Evolutionary conservation across 2,329 filamentous ascomycete species (phyloP), one percentile per base, ranked within the genome.

Genomic region (Magnaporthales sp.): DNA sequence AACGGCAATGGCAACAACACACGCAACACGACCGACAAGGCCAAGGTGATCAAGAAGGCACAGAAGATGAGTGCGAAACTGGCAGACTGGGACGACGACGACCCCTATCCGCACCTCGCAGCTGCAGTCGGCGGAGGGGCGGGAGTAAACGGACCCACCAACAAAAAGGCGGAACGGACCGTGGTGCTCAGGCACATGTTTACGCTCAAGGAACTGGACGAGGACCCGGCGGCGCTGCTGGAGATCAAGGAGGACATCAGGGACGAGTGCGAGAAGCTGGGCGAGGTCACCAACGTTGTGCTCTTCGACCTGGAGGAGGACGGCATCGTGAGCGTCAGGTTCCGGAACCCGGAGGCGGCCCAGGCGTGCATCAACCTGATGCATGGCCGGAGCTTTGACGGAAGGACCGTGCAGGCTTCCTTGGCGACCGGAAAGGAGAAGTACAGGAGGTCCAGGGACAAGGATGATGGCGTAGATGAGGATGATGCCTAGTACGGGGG

Each of bases 211-310:
- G 92, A 97, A 79, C 83, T 98, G 29, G 89, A 93, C 71, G 91
- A 96, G 74, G 93, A 98, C 73, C 88, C 91, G 1, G 88, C 88
- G 0, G 91, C 90, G 1, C 84, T 96, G 68, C 81, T 96, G 51
- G 94, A 98, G 69, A 96, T 98, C 79, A 96, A 96, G 75, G 91
- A 97, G 75, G 95, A 99, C 75, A 91, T 98, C 67, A 86, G 91
- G 62, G 92, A 97, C 64, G 93, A 97, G 77, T 96, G 92, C 76
- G 84, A 86, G 67, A 96, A 96, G 78, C 81, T 95, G 15, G 95
- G 95, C 3, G 84, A 89, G 27, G 92, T 98, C 46, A 96, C 93
- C 32, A 97, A 96, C 74, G 91, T 98, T 56, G 89, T 95, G 3
- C 81, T 99, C 19, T 99, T 91, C 75, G 95, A 99, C 75, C 83